These are phyloP conservation scores for Candida odintsovae DNA, from an alignment of 805 yeast species.

Conservation along the genomic window DNA sequence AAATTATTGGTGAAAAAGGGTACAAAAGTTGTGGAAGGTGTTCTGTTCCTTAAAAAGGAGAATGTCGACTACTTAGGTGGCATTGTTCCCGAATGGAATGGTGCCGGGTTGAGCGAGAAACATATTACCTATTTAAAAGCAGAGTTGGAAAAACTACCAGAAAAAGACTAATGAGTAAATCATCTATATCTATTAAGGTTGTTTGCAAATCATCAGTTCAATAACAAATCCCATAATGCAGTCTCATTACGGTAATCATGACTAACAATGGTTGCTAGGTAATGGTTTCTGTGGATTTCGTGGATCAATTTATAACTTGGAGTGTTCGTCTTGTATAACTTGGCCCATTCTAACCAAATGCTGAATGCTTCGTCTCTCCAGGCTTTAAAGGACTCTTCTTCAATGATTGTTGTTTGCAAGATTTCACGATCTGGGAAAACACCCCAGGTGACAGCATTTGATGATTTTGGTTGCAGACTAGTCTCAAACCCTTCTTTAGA, in stretches of 20 bases:
- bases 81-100: conserved; percentile 32
- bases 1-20: conserved; percentile 46
- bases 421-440: conserved; percentile 89
- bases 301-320: conserved; percentile 59
- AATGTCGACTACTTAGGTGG: conserved; percentile 33
- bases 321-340: conserved; percentile 53
- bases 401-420: conserved; percentile 87
- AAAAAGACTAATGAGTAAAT: neutral
- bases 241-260: conserved; percentile 73
- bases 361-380: conserved; percentile 96
- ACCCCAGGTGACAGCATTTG: conserved; percentile 96
- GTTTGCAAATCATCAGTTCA: conserved; percentile 11
- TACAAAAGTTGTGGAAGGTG: conserved; percentile 43
- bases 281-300: conserved; percentile 54
- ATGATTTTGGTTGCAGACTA: conserved; percentile 47
- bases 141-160: conserved; percentile 18
- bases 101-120: conserved; percentile 25
- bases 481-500: conserved; percentile 51
- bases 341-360: conserved; percentile 90
- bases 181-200: neutral
- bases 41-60: conserved; percentile 26
- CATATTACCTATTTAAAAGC: conserved; percentile 25
- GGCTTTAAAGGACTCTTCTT: conserved; percentile 86
- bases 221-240: conserved; percentile 69
- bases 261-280: conserved; percentile 78